These are phyloP conservation scores for Phoenix roebelenii DNA, from an alignment of 176 grass and related monocot genomes.

Conservation along the genomic window DNA sequence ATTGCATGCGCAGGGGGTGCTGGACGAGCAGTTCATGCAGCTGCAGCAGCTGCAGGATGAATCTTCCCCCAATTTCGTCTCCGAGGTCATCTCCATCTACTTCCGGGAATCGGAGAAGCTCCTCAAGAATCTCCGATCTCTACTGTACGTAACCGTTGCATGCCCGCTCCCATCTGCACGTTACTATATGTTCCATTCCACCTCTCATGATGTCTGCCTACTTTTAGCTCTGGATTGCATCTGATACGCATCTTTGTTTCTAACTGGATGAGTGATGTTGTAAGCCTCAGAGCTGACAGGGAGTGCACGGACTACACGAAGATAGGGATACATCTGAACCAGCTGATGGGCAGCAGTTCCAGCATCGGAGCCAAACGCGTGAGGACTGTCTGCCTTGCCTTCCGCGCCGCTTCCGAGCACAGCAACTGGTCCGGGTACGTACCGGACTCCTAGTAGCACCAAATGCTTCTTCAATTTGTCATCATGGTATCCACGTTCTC, in stretches of 20 bases:
- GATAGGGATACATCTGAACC: constrained; percentile 4
- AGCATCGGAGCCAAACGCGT: constrained; percentile 6
- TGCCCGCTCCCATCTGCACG: no score
- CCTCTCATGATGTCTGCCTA: no score
- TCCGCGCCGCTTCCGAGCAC: constrained; percentile 1
- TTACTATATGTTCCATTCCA: no score
- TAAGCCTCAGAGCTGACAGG: not conserved
- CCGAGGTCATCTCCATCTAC: constrained; percentile 10
- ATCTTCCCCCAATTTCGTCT: constrained; percentile 9
- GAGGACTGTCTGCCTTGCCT: constrained; percentile 6
- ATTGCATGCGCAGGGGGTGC: not conserved
- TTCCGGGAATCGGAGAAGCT: constrained; percentile 7
- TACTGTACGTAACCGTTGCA: not conserved
- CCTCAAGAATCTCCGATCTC: constrained; percentile 2
- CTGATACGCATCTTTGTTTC: no score
- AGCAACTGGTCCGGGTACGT: constrained; percentile 1
- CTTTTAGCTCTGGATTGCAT: no score
- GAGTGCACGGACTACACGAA: not conserved
- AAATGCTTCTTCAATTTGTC: no score
- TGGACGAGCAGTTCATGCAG: constrained; percentile 11
- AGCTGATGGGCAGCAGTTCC: constrained; percentile 8
- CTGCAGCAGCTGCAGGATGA: constrained; percentile 12
- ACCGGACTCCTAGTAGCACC: no score
- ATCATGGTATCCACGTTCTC: no score
- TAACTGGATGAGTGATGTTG: no score